phyloP scores from a whole-genome alignment of 2,329 filamentous ascomycete genomes.

The Daldinia sp. region DNA sequence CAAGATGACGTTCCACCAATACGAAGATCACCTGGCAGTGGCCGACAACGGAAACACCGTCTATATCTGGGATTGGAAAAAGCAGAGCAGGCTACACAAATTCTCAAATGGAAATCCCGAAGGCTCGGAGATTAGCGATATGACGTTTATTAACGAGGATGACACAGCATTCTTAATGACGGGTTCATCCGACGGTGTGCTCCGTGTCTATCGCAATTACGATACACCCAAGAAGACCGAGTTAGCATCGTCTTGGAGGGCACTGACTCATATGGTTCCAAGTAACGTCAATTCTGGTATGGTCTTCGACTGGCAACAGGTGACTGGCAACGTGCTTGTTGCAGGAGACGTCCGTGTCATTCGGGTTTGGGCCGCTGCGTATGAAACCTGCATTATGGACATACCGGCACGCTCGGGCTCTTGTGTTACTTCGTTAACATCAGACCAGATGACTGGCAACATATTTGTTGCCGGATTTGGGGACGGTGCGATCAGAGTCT shows the following conservation, averaged over 20 bases:
- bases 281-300: slow-evolving; percentile 94
- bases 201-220: slow-evolving; percentile 93
- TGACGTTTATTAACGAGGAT: slow-evolving; percentile 98
- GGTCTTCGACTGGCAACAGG: slow-evolving; percentile 99
- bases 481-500: slow-evolving; percentile 92
- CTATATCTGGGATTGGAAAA: slow-evolving; percentile 92
- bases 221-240: slow-evolving; percentile 79
- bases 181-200: slow-evolving; percentile 91
- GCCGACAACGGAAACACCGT: slow-evolving; percentile 93
- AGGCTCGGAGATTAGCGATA: slow-evolving; percentile 90
- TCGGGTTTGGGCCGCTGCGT: slow-evolving; percentile 92
- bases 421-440: slow-evolving; percentile 94
- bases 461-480: slow-evolving; percentile 97
- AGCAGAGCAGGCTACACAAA: slow-evolving; percentile 74
- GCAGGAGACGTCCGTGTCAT: slow-evolving; percentile 96
- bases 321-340: slow-evolving; percentile 93
- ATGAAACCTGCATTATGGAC: slow-evolving; percentile 91
- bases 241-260: slow-evolving; percentile 89
- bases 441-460: slow-evolving; percentile 96
- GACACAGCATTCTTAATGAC: slow-evolving; percentile 95
- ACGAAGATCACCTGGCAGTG: slow-evolving; percentile 93
- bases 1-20: slow-evolving; percentile 97
- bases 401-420: slow-evolving; percentile 94
- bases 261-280: slow-evolving; percentile 90
- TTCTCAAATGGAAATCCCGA: slow-evolving; percentile 96